These are phyloP conservation scores for Coprinellus aureogranulatus DNA, from an alignment of 768 basidiomycete species.

Conservation along the genomic window DNA sequence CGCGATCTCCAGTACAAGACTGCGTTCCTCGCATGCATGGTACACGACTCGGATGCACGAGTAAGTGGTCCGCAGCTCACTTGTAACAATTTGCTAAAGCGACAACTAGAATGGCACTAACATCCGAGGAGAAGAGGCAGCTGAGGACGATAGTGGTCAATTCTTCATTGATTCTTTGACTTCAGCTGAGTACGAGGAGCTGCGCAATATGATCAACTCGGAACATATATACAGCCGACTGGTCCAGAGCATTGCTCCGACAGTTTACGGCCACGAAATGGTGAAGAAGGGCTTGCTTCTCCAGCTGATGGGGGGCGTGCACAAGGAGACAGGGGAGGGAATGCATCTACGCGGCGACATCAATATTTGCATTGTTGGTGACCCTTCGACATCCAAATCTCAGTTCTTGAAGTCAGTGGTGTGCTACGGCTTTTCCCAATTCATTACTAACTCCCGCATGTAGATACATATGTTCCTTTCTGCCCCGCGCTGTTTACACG, in stretches of 20 bases:
- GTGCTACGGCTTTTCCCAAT: not conserved
- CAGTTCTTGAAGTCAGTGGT: conserved; percentile 97
- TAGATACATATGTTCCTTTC: conserved; percentile 96
- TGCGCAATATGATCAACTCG: conserved; percentile 89
- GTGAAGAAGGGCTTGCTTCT: conserved; percentile 96
- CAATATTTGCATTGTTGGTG: conserved; percentile 97
- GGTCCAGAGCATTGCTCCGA: conserved; percentile 94
- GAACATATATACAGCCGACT: conserved; percentile 94
- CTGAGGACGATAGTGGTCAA: conserved; percentile 72
- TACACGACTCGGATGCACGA: conserved; percentile 83
- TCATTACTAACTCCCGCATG: conserved; percentile 2
- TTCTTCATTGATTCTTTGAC: conserved; percentile 88
- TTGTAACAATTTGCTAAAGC: not conserved
- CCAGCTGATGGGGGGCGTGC: conserved; percentile 98
- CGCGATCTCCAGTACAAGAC: conserved; percentile 97
- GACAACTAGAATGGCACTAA: conserved; percentile 71
- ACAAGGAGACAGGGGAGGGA: conserved; percentile 93
- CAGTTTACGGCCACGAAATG: conserved; percentile 98
- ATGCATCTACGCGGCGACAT: conserved; percentile 99
- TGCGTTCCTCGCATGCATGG: conserved; percentile 98
- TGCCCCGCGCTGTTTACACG: conserved; percentile 96
- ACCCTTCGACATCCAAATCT: conserved; percentile 96
- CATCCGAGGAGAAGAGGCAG: conserved; percentile 85
- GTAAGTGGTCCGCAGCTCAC: conserved; percentile 45
- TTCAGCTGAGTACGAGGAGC: conserved; percentile 91